phyloP scores from a whole-genome alignment of 148 eudicot species.

The Arbutus unedo region DNA sequence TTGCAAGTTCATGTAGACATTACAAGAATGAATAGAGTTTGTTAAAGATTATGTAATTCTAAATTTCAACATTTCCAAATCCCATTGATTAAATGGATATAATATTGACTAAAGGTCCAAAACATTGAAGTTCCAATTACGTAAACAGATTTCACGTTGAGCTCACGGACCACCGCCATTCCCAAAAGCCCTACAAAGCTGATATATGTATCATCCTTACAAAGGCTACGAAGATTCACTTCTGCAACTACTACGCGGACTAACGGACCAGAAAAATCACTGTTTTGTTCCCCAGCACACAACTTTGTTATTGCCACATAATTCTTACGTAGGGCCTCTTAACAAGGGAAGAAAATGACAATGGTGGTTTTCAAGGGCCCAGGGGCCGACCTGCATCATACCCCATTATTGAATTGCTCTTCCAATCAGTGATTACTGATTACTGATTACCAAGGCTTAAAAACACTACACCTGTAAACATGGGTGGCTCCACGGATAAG shows the following conservation, averaged over 20 bases:
- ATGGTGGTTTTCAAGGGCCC: neutral
- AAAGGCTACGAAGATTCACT: neutral
- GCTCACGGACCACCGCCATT: neutral
- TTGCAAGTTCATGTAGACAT: neutral
- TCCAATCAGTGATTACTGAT: neutral
- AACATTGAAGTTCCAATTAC: neutral
- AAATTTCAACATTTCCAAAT: neutral
- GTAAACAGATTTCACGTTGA: neutral
- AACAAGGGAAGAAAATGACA: neutral
- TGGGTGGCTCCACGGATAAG: neutral
- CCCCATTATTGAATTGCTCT: neutral
- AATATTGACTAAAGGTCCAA: constrained; percentile 4
- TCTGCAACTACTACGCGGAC: neutral
- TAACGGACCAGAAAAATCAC: neutral
- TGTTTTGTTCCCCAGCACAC: neutral
- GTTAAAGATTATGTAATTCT: neutral
- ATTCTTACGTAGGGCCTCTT: neutral
- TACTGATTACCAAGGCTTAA: neutral
- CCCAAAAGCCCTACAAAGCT: neutral
- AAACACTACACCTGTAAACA: neutral
- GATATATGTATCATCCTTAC: neutral
- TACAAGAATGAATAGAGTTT: neutral
- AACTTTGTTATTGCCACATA: neutral
- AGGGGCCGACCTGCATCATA: neutral
- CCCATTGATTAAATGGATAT: neutral